Evolutionary conservation across 202 grass and related monocot species (phyloP).

Genomic region (Carex arenaria): DNA sequence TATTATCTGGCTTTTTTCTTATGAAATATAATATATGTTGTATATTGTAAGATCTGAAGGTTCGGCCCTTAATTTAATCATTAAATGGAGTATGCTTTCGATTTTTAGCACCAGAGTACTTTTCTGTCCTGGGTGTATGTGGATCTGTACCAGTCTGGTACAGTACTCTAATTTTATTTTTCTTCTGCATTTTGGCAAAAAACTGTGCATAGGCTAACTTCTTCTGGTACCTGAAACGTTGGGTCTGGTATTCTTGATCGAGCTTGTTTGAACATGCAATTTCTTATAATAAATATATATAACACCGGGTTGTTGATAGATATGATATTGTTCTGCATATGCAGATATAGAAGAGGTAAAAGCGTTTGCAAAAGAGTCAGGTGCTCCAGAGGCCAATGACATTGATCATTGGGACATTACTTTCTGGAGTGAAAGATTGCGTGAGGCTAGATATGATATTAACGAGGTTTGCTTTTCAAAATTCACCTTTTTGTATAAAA

Average conservation of each 20-base stretch:
- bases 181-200: constrained; percentile 1
- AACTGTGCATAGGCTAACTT: background rate
- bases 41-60: background rate
- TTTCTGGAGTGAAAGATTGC: constrained; percentile 94
- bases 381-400: constrained; percentile 79
- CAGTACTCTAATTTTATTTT: background rate
- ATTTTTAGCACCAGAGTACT: background rate
- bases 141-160: background rate
- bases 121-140: background rate
- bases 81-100: background rate
- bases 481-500: background rate
- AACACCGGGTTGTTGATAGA: constrained; percentile 20
- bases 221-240: background rate
- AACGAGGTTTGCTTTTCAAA: constrained; percentile 57
- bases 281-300: background rate
- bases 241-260: background rate
- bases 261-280: background rate
- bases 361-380: constrained; percentile 60
- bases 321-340: constrained; percentile 23
- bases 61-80: background rate
- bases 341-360: constrained; percentile 95
- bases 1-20: constrained; percentile 8
- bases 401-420: constrained; percentile 76
- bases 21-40: background rate
- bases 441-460: constrained; percentile 96